These are phyloP conservation scores for Coemansia javaensis DNA, from an alignment of 192 early-diverging fungal genomes.

Conservation along the genomic window DNA sequence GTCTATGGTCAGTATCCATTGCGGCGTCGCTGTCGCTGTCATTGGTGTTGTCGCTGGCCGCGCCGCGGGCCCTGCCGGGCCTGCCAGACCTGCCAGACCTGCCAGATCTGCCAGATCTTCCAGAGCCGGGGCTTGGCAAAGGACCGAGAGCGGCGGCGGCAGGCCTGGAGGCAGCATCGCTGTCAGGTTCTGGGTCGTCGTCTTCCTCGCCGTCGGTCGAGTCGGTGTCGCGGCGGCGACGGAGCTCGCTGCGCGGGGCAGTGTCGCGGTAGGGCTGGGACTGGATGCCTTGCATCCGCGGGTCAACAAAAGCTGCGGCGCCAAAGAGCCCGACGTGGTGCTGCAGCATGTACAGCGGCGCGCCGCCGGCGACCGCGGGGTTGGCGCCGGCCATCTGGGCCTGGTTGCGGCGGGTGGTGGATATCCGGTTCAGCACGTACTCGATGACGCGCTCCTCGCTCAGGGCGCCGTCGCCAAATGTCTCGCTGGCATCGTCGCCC, in stretches of 20 bases:
- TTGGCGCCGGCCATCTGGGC: constrained; percentile 2
- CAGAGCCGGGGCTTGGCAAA: too few species aligned
- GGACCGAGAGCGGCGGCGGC: too few species aligned
- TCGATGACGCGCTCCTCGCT: constrained; percentile 35
- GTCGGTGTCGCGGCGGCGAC: constrained; percentile 11
- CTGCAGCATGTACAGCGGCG: constrained; percentile 35
- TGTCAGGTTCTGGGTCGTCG: too few species aligned
- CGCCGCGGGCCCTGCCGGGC: too few species aligned
- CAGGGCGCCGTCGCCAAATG: constrained; percentile 19
- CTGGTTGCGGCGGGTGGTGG: constrained; percentile 17
- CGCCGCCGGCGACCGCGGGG: constrained; percentile 8
- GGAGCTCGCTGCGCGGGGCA: constrained; percentile 10
- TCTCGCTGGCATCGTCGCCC: constrained; percentile 5
- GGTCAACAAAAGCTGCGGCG: not conserved
- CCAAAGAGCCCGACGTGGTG: constrained; percentile 13
- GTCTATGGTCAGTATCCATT: too few species aligned
- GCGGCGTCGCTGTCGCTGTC: too few species aligned
- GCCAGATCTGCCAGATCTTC: too few species aligned
- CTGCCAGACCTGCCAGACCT: too few species aligned
- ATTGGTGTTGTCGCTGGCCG: too few species aligned
- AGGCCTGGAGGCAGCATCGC: too few species aligned
- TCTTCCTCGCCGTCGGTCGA: not conserved
- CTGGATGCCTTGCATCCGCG: not conserved
- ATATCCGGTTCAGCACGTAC: constrained; percentile 42
- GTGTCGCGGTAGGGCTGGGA: not conserved